Evolutionary conservation across 2,329 filamentous ascomycete species (phyloP), one percentile per base, ranked within the genome.

Genomic region (Cytospora paraplurivora): DNA sequence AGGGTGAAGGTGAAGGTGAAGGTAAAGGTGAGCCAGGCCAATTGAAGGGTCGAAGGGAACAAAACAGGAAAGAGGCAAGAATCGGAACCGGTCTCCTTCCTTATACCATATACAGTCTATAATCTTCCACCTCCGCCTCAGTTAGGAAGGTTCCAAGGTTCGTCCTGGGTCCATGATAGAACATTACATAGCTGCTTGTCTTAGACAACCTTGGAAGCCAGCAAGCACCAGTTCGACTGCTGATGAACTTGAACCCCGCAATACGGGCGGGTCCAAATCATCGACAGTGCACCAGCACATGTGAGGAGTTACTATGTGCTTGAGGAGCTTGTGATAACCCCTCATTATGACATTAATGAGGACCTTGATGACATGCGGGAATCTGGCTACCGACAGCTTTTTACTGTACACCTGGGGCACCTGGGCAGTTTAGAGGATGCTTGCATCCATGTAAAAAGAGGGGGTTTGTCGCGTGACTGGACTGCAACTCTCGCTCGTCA

Each of bases 341-440:
- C 59, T 61, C 59, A 61, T 61, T 61, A 55, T 61, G 58, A 60
- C 57, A 60, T 47, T 60, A 27, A 60, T 41, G 50, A 51, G 50
- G 32, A 61, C 58, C 51, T 52, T 55, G 50, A 54, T 60, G 58
- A 54, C 58, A 60, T 52, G 50, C 37, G 38, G 35, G 44, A 33
- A 50, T 37, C 38, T 61, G 38, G 47, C 59, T 55, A 53, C 59
- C 59, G 51, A 51, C 59, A 61, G 51, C 51, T 55, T 61, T n/a
- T 11, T 41, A 12, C 17, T 41, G 34, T 27, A 27, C 27, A 27
- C 2, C 27, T 27, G 27, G 27, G 2, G 4, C 27, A 27, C 4
- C 27, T 27, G 27, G 27, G 27, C 27, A 27, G 27, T 27, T 27
- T 27, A 2, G 4, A 27, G 27, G 6, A 47, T 47, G 44, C n/a